Conservation (phyloP, 2,329 filamentous ascomycete species). For the Xylaria sp. region DNA sequence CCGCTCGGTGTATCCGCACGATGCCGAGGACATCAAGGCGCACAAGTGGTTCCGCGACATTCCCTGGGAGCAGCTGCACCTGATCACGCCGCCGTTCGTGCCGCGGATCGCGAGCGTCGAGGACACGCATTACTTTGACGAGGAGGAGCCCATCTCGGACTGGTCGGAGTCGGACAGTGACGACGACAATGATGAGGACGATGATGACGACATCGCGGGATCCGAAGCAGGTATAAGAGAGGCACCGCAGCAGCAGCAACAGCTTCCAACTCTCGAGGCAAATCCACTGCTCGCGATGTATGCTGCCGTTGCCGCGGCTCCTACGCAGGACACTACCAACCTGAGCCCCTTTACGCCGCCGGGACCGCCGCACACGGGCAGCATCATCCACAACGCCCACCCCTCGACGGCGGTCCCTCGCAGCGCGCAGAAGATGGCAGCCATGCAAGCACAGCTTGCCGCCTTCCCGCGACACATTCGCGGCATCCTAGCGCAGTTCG, state of each 20-base stretch:
- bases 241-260: neutral
- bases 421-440: constrained; percentile 44
- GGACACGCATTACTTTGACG: constrained; percentile 91
- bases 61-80: constrained; percentile 80
- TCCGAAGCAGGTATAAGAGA: constrained; percentile 40
- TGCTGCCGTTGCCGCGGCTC: neutral
- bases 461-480: constrained; percentile 57
- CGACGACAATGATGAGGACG: constrained; percentile 42
- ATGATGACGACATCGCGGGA: constrained; percentile 44
- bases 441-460: constrained; percentile 51
- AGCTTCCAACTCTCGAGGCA: constrained; percentile 19
- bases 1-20: constrained; percentile 81
- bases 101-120: constrained; percentile 75
- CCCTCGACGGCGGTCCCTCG: constrained; percentile 36
- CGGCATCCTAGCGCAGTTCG: constrained; percentile 57
- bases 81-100: constrained; percentile 79
- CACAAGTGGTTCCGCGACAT: constrained; percentile 88
- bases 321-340: neutral
- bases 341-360: constrained; percentile 21
- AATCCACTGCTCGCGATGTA: constrained; percentile 36
- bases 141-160: constrained; percentile 78
- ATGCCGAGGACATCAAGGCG: constrained; percentile 88
- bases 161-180: constrained; percentile 59
- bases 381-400: constrained; percentile 20
- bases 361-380: neutral